Base-by-base conservation (phyloP, 805 yeast genomes). In the Debaryomyces tyrocola region DNA sequence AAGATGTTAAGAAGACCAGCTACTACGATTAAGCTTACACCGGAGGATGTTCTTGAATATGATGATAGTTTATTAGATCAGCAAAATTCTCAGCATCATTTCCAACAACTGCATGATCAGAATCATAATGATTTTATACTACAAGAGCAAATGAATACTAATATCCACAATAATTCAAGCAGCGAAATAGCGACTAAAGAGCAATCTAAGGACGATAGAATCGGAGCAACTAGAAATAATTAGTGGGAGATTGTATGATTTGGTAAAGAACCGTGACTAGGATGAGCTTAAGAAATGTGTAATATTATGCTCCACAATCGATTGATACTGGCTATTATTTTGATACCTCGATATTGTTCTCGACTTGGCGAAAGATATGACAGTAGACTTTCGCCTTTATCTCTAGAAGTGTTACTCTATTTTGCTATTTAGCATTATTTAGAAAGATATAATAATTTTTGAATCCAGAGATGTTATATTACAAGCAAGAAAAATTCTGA, bases 1-100 rank as follows among this genome's bases (percentile, higher is more conserved):
- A 31, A 6, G 17, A 85, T 86, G 92, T 67, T 86, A 37, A 75
- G 91, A 66, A 73, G 90, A 61, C 85, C 82, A 14, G 86, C 91
- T 4, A 85, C 92, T 0, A 74, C 82, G 1, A 80, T 86, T 44
- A 76, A 77, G 47, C 71, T 86, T 40, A 78, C 84, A 0, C 86
- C 87, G 0, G 90, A 85, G 51, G 94, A 86, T 54, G 77, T 86
- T 15, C 60, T 68, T 49, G 78, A 72, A 43, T 77, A 73, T 49
- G 82, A 78, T 46, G 78, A 76, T 41, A 55, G 51, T 27, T 34
- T 57, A 27, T 15, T 41, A 12, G 27, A 37, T 12, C 46, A 44
- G 35, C 44, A 42, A 5, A 34, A 17, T 11, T 38, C 41, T 2
- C 28, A 33, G 21, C 11, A n/a, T 10, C 44, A 46, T 37, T 17